Conservation (phyloP, 441 rosid genomes). For the Adansonia gregorii region DNA sequence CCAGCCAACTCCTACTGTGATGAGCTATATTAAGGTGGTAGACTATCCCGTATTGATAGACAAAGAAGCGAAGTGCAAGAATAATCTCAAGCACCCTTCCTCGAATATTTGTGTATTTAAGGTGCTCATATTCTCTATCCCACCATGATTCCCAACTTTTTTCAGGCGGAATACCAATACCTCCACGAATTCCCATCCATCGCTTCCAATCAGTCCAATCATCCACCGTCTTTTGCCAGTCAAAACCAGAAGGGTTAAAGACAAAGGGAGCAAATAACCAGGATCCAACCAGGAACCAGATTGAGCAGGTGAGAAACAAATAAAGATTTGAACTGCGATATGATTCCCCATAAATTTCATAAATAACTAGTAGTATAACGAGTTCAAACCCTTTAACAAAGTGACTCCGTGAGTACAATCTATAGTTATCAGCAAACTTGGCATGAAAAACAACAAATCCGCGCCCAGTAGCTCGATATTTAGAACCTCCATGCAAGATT, state of each 20-base stretch:
- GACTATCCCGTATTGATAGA: conserved; percentile 89
- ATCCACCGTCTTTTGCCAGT: conserved; percentile 96
- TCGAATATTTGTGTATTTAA: conserved; percentile 64
- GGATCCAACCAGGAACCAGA: conserved; percentile 93
- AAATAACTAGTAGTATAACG: conserved; percentile 59
- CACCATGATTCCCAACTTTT: conserved; percentile 99
- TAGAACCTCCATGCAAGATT: conserved; percentile 91
- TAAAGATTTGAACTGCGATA: conserved; percentile 77
- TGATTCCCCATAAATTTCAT: conserved; percentile 66
- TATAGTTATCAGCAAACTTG: conserved; percentile 89
- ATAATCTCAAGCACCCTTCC: conserved; percentile 78
- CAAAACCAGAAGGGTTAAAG: conserved; percentile 96
- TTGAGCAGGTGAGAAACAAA: conserved; percentile 66
- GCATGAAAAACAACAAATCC: conserved; percentile 94
- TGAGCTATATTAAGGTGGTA: conserved; percentile 88
- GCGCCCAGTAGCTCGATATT: conserved; percentile 82
- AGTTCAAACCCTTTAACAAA: conserved; percentile 95
- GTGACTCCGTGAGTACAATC: conserved; percentile 93
- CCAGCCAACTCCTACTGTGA: conserved; percentile 65
- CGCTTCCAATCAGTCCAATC: conserved; percentile 99
- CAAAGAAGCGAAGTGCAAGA: conserved; percentile 80
- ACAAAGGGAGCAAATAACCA: conserved; percentile 96
- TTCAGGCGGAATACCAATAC: conserved; percentile 76
- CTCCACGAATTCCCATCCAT: conserved; percentile 94
- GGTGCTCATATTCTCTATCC: conserved; percentile 88